Base-by-base conservation (phyloP, 2,329 filamentous ascomycete species). In the Sporothrix euskadiensis region DNA sequence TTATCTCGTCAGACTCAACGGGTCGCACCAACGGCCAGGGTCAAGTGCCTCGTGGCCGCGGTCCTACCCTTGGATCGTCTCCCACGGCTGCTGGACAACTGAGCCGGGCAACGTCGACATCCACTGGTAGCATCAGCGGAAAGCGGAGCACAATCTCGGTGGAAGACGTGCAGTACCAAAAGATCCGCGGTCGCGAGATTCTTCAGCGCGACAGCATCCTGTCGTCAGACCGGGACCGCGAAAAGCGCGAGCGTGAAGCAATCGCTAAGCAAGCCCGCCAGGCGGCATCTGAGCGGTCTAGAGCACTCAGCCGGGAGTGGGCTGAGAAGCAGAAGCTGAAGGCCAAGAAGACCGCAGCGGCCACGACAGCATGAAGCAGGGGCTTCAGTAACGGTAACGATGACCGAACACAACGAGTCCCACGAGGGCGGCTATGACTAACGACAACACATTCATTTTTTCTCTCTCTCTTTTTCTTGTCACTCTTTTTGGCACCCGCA, bases 221-320 rank as follows among this genome's bases (percentile, higher is more conserved):
- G 74, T 79, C 80, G 1, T 82, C 83, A 57, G 85, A 85, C 63
- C 84, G 85, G 68, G 85, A 88, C 75, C 83, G 83, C 10, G 88
- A 89, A 78, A 86, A 83, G 76, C 83, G 83, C 9, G 86, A 88
- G 74, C 84, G 88, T 47, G 88, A 90, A 76, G 80, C 81, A 66
- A 82, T 84, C 52, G 85, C 88, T 16, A 88, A 85, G 77, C 78
- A 83, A 72, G 88, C 88, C 8, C 83, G 89, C 61, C 85, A 89
- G 77, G 83, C 89, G 77, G 89, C 89, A 32, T 88, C 89, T 10
- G 88, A 91, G 80, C 84, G 87, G 77, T 88, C 88, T 71, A 84
- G 89, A 71, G 83, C 84, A 78, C 84, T 87, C 74, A 88, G 88
- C 76, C 85, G 88, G 47, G 87, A 89, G 77, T 90, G 89, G 88